Conservation (phyloP, 2,329 filamentous ascomycete species). For the Diaporthe australafricana region DNA sequence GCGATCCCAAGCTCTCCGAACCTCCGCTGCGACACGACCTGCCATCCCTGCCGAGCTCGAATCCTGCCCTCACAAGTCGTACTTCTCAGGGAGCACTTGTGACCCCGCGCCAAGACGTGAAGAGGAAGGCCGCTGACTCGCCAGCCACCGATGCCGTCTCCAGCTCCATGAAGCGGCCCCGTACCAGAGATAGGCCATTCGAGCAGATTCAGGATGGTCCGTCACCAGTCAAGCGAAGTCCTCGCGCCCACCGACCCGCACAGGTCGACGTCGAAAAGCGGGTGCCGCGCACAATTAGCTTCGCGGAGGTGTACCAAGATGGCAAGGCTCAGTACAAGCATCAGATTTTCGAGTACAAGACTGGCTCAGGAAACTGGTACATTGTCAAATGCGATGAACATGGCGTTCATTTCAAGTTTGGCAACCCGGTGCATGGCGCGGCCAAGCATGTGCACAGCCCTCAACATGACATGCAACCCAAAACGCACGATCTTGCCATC, state of each 20-base stretch:
- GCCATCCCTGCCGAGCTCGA: not conserved
- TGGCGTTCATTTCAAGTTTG: slow-evolving; percentile 48
- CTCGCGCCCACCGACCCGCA: not conserved
- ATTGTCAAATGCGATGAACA: slow-evolving; percentile 55
- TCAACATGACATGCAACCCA: slow-evolving; percentile 46
- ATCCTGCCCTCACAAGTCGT: not conserved
- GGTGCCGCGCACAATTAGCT: slow-evolving; percentile 44
- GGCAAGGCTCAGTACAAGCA: slow-evolving; percentile 49
- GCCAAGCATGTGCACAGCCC: slow-evolving; percentile 51
- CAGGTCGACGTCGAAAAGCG: not conserved
- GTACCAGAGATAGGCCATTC: slow-evolving; percentile 25
- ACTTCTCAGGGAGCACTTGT: not conserved
- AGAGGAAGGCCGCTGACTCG: slow-evolving; percentile 33
- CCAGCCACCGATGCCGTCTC: not conserved
- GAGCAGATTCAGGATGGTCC: not conserved
- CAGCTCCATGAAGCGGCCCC: slow-evolving; percentile 29
- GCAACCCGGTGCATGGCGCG: slow-evolving; percentile 49
- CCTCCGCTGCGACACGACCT: not conserved
- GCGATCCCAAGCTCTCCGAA: not conserved
- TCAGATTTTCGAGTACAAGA: slow-evolving; percentile 47
- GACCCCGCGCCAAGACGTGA: slow-evolving; percentile 28
- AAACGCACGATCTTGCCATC: slow-evolving; percentile 46
- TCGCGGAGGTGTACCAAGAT: slow-evolving; percentile 50
- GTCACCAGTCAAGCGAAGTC: slow-evolving; percentile 7
- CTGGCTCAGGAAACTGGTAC: slow-evolving; percentile 46